Evolutionary conservation across 176 grass and related monocot genomes (phyloP).

Genomic region (Zoysia japonica): DNA sequence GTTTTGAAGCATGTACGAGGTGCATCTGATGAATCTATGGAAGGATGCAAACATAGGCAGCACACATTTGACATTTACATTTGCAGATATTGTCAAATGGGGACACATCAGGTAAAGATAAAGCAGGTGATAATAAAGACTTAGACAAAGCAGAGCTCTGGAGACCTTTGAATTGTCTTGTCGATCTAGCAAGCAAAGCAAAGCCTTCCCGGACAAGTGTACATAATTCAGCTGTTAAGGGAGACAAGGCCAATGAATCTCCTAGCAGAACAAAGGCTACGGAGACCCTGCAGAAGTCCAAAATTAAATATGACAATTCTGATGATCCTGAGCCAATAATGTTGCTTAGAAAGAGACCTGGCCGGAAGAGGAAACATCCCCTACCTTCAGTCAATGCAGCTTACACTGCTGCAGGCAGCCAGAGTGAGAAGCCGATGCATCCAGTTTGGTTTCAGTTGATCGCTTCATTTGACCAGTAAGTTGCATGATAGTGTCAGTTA

Average conservation of each 20-base stretch:
- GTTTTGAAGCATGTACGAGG: conserved; percentile 29
- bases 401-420: conserved; percentile 28
- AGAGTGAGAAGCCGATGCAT: conserved; percentile 34
- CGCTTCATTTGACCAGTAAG: conserved; percentile 76
- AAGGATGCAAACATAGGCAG: conserved; percentile 15
- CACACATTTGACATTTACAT: conserved; percentile 19
- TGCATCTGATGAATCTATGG: conserved; percentile 12
- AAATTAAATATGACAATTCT: conserved; percentile 58
- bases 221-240: conserved; percentile 49
- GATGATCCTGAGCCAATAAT: conserved; percentile 42
- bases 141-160: conserved; percentile 68
- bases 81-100: conserved; percentile 61
- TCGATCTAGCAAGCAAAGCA: conserved; percentile 71
- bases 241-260: conserved; percentile 46
- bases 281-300: conserved; percentile 53
- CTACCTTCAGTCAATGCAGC: conserved; percentile 32
- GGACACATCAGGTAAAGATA: conserved; percentile 66
- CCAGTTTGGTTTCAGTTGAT: conserved; percentile 80
- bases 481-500: conserved; percentile 16
- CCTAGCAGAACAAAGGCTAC: conserved; percentile 47
- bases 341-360: conserved; percentile 52
- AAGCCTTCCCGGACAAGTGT: conserved; percentile 50
- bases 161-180: conserved; percentile 84
- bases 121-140: conserved; percentile 42
- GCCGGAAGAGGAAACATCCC: conserved; percentile 47